phyloP scores from a whole-genome alignment of 1,284 basidiomycete species.

The Puccinia polysora region DNA sequence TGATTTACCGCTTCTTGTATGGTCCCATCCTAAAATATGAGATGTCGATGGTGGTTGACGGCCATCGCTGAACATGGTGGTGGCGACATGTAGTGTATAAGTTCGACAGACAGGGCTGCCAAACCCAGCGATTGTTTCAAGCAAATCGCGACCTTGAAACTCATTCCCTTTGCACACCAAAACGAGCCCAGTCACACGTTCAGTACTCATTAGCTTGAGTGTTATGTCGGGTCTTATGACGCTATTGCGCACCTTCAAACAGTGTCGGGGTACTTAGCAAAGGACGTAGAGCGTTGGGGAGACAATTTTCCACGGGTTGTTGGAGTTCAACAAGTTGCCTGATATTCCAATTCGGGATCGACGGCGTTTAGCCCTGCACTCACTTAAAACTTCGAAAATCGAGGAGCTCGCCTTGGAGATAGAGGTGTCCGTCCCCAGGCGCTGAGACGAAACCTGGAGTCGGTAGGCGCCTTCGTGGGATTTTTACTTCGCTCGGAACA shows the following conservation, averaged over 20 bases:
- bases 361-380: not conserved
- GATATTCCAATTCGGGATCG: not conserved
- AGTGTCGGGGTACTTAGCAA: slow-evolving; percentile 11
- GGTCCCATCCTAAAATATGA: slow-evolving; percentile 36
- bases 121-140: slow-evolving; percentile 27
- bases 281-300: not conserved
- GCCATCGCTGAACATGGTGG: slow-evolving; percentile 9
- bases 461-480: no score
- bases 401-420: slow-evolving; percentile 27
- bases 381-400: slow-evolving; percentile 42
- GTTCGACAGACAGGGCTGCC: slow-evolving; percentile 26
- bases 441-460: slow-evolving; percentile 30
- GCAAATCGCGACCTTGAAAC: slow-evolving; percentile 13
- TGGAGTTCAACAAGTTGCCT: not conserved
- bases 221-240: no score
- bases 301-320: not conserved
- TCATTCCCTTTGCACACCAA: slow-evolving; percentile 11
- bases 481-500: no score
- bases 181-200: not conserved
- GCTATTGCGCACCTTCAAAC: slow-evolving; percentile 6
- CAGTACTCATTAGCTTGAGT: not conserved
- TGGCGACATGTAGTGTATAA: slow-evolving; percentile 37
- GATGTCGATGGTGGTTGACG: slow-evolving; percentile 2
- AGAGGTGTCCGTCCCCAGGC: slow-evolving; percentile 32
- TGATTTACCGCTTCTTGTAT: slow-evolving; percentile 12